Evolutionary conservation across 2,329 filamentous ascomycete species (phyloP).

Genomic region (Lasiodiplodia sp.): DNA sequence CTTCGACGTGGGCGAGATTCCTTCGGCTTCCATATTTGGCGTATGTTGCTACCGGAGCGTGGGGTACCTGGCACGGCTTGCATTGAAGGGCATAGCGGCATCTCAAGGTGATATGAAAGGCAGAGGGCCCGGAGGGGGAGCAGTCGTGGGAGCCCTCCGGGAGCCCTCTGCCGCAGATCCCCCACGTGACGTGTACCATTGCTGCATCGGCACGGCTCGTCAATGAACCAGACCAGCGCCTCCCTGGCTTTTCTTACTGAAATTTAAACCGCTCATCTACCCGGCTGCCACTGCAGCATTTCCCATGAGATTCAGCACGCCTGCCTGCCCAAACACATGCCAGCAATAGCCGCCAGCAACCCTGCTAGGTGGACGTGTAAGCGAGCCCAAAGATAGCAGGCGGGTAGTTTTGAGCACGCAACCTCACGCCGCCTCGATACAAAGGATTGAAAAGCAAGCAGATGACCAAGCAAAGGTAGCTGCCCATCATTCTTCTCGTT

Average conservation of each 20-base stretch:
- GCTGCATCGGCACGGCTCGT: constrained; percentile 8
- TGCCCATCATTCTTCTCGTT: background rate
- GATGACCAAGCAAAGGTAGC: background rate
- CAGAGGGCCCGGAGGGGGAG: constrained; percentile 28
- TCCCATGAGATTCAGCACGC: constrained; percentile 6
- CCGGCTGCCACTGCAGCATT: background rate
- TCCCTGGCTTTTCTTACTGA: background rate
- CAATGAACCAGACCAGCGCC: constrained; percentile 14
- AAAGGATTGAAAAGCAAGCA: background rate
- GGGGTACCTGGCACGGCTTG: constrained; percentile 8
- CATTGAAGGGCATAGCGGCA: constrained; percentile 29
- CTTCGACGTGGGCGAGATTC: constrained; percentile 24
- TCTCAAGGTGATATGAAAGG: constrained; percentile 28
- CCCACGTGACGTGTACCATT: constrained; percentile 25
- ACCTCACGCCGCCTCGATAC: background rate
- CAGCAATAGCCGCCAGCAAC: constrained; percentile 23
- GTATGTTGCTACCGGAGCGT: constrained; percentile 18
- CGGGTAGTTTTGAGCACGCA: constrained; percentile 8
- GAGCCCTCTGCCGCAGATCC: constrained; percentile 27
- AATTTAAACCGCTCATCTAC: constrained; percentile 11
- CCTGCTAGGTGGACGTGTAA: constrained; percentile 20
- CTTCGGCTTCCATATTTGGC: constrained; percentile 25
- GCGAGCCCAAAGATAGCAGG: constrained; percentile 27
- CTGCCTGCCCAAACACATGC: constrained; percentile 3
- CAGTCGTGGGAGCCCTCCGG: constrained; percentile 24